These are phyloP conservation scores for Cadophora gregata DNA, from an alignment of 2,329 filamentous ascomycete genomes.

Conservation along the genomic window DNA sequence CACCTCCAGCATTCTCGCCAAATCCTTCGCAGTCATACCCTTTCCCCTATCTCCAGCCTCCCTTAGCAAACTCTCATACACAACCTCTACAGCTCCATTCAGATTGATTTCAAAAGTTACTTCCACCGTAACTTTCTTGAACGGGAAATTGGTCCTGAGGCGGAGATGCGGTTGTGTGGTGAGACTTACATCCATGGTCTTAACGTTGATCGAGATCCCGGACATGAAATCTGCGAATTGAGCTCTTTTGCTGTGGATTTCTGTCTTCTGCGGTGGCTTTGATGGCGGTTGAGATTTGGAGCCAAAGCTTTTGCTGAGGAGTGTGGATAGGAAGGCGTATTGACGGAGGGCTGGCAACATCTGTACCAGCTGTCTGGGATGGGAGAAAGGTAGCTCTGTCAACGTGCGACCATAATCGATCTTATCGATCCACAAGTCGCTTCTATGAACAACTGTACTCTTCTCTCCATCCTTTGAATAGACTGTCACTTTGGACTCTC, in stretches of 20 bases:
- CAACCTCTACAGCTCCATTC: conserved; percentile 41
- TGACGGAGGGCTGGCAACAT: conserved; percentile 78
- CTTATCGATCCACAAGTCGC: conserved; percentile 73
- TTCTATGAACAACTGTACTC: conserved; percentile 51
- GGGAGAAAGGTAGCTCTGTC: conserved; percentile 74
- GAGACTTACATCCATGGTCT: conserved; percentile 41
- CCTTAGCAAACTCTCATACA: conserved; percentile 40
- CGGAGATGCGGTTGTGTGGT: conserved; percentile 40
- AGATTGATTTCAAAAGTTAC: conserved; percentile 42
- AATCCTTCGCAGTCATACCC: conserved; percentile 41
- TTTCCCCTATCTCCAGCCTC: conserved; percentile 27
- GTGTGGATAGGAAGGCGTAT: conserved; percentile 71
- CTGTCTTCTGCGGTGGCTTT: conserved; percentile 19
- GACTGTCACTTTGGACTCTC: conserved; percentile 54
- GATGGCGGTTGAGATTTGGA: conserved; percentile 20
- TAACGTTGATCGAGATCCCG: conserved; percentile 17
- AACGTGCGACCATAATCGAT: conserved; percentile 73
- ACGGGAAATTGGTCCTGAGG: conserved; percentile 41
- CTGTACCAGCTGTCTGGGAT: conserved; percentile 76
- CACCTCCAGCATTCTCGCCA: conserved; percentile 53
- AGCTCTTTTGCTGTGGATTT: conserved; percentile 36
- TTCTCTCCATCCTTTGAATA: conserved; percentile 41
- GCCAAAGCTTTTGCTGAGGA: conserved; percentile 68
- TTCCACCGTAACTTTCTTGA: conserved; percentile 38
- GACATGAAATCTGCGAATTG: conserved; percentile 43